Evolutionary conservation across 2,329 filamentous ascomycete genomes (phyloP), one percentile per base, ranked within the genome.

Genomic region (Dothistroma septosporum): DNA sequence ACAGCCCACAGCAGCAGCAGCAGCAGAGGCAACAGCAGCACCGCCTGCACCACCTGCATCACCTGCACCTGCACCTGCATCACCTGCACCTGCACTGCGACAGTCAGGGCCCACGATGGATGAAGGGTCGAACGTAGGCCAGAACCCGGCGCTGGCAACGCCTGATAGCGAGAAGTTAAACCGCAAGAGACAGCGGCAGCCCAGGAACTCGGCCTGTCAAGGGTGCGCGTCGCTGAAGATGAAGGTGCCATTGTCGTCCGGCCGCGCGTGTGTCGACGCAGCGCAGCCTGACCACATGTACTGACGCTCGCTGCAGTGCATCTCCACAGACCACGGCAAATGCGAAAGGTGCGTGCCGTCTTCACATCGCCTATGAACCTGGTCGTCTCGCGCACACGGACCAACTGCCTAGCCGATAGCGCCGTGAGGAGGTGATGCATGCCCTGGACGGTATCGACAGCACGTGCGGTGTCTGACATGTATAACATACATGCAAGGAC

Each of bases 201-300:
- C 68, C 4, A 57, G 69, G 35, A 70, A 71, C 52, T 62, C 58
- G 14, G 70, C 70, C 6, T 72, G 70, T 60, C 67, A 67, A 53
- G 58, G 57, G 53, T 72, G 70, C 59, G 63, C 68, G 3, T 57
- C 58, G n/a, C 55, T 70, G 37, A 72, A 72, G 65, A 70, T 72
- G 68, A 70, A 69, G 24, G 55, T 63, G 32, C 57, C 16, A 41
- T 31, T 35, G 10, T 35, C 1, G 31, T 22, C 50, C 22, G 11
- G 2, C 21, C 16, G 16, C 31, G 24, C 50, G 50, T 21, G 50
- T 35, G 12, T 9, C 22, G 16, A 41, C 32, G n/a, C 33, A 4
- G 24, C 21, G 16, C 11, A 35, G 44, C 44, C 14, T 32, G n/a
- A n/a, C n/a, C n/a, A n/a, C n/a, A n/a, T 49, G 24, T 35, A 44